Evolutionary conservation across 2,329 filamentous ascomycete genomes (phyloP).

Genomic region (Alternaria infectoria): DNA sequence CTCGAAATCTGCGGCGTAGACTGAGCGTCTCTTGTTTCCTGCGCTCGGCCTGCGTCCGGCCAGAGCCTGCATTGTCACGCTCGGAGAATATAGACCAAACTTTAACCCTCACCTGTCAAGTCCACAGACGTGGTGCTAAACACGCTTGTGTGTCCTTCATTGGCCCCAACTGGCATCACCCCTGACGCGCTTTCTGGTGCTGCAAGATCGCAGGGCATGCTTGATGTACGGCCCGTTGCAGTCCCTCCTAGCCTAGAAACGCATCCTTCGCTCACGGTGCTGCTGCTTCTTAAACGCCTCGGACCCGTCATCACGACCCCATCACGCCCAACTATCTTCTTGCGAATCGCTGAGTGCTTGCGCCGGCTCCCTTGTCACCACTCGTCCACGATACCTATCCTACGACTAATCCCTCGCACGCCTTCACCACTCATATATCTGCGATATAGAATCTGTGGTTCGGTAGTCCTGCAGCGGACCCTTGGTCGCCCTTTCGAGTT

Average conservation of each 20-base stretch:
- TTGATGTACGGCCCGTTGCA: conserved; percentile 50
- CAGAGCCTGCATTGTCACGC: conserved; percentile 34
- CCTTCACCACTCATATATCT: conserved; percentile 13
- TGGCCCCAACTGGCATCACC: conserved; percentile 35
- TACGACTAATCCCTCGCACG: conserved; percentile 12
- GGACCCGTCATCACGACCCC: conserved; percentile 33
- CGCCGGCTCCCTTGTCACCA: conserved; percentile 27
- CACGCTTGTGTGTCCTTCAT: conserved; percentile 34
- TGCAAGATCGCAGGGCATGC: conserved; percentile 43
- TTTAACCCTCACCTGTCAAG: conserved; percentile 47
- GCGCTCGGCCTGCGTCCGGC: conserved; percentile 26
- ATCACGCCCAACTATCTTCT: conserved; percentile 17
- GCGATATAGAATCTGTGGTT: conserved; percentile 11
- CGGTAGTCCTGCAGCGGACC: conserved; percentile 10
- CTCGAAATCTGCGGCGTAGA: conserved; percentile 40
- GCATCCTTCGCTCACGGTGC: conserved; percentile 36
- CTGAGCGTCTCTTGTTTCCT: conserved; percentile 36
- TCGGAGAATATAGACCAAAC: conserved; percentile 50
- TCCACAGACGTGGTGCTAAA: conserved; percentile 40
- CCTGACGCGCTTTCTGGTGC: conserved; percentile 31
- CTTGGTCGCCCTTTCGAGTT: conserved; percentile 6
- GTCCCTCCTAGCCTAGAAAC: conserved; percentile 44
- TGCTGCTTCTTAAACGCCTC: conserved; percentile 38
- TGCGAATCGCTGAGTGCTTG: conserved; percentile 43
- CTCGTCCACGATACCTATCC: conserved; percentile 20